These are phyloP conservation scores for Aspergillus tamarii DNA, from an alignment of 2,329 filamentous ascomycete genomes.

Conservation along the genomic window DNA sequence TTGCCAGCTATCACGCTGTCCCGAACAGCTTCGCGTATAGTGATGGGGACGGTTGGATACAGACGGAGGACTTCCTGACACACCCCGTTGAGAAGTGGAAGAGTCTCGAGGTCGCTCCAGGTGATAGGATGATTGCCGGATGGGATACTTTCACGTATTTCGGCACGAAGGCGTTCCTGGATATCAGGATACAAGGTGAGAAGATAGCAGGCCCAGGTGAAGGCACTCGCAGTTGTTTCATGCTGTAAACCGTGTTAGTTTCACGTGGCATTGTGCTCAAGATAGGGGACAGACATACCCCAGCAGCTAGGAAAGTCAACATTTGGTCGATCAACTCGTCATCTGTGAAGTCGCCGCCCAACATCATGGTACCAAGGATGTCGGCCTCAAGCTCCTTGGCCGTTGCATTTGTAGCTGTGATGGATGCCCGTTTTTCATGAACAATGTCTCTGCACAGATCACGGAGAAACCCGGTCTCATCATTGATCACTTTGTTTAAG, in stretches of 20 bases:
- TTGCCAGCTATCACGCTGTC: constrained; percentile 63
- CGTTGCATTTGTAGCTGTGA: constrained; percentile 39
- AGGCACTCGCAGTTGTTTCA: constrained; percentile 59
- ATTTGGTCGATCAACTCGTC: constrained; percentile 47
- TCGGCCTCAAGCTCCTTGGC: constrained; percentile 40
- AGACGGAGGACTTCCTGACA: constrained; percentile 70
- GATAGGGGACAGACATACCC: constrained; percentile 25
- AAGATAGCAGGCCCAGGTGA: constrained; percentile 59
- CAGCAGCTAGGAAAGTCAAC: constrained; percentile 47
- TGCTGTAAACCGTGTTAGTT: constrained; percentile 37
- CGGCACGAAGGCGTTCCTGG: constrained; percentile 54
- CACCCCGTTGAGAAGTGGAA: constrained; percentile 66
- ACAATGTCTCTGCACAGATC: constrained; percentile 40
- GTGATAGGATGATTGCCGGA: constrained; percentile 34
- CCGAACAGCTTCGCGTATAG: constrained; percentile 43
- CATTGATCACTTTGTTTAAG: constrained; percentile 34
- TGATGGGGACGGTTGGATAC: constrained; percentile 45
- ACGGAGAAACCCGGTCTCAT: constrained; percentile 36
- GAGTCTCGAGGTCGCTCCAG: constrained; percentile 56
- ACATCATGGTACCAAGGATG: constrained; percentile 44
- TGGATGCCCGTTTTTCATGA: constrained; percentile 33
- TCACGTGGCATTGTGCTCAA: not conserved
- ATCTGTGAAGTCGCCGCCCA: constrained; percentile 42
- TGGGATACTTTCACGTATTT: constrained; percentile 53
- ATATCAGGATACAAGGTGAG: constrained; percentile 54